A percentile compares a stretch with the other conserved stretches of the same genome.
phyloP scores from a whole-genome alignment of 2,329 filamentous ascomycete genomes.

The Leptographium lundbergii region DNA sequence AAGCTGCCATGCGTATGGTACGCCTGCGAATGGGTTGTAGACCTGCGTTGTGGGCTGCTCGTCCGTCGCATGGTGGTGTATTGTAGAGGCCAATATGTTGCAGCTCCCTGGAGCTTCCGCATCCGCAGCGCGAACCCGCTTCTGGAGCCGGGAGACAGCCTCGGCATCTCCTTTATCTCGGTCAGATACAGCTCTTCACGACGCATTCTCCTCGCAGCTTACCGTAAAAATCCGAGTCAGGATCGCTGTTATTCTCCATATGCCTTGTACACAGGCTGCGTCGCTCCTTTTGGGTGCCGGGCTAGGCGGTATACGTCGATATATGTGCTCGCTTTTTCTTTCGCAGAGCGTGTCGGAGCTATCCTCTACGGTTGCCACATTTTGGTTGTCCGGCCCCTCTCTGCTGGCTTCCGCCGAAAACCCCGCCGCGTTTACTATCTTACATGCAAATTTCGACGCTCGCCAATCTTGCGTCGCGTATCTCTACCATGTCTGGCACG shows the following conservation, averaged over 20 bases:
- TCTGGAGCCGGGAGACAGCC: slow-evolving; percentile 32
- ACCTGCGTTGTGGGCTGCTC: slow-evolving; percentile 16
- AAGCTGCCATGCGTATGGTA: slow-evolving; percentile 43
- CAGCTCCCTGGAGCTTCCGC: neutral
- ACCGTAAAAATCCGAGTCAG: slow-evolving; percentile 47
- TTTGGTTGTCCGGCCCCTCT: neutral
- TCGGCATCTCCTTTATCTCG: slow-evolving; percentile 38
- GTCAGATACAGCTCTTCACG: neutral
- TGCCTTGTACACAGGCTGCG: too few species aligned
- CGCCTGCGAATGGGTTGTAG: slow-evolving; percentile 47
- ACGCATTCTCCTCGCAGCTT: slow-evolving; percentile 4
- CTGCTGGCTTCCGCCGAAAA: neutral
- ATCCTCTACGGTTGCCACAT: neutral
- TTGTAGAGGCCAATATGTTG: neutral
- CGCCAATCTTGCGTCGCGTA: neutral
- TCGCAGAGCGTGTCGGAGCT: too few species aligned
- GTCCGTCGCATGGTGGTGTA: too few species aligned
- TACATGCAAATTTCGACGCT: neutral
- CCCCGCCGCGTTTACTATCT: neutral
- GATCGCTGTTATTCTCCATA: slow-evolving; percentile 24
- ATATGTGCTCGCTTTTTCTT: too few species aligned
- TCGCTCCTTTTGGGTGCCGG: too few species aligned
- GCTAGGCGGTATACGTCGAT: too few species aligned
- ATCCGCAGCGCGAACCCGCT: slow-evolving; percentile 38
- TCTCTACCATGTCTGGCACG: slow-evolving; percentile 8